A percentile compares a stretch with the other conserved stretches of the same genome.
Evolutionary conservation across 768 basidiomycete genomes (phyloP).

Genomic region (Leccinum ochraceum): DNA sequence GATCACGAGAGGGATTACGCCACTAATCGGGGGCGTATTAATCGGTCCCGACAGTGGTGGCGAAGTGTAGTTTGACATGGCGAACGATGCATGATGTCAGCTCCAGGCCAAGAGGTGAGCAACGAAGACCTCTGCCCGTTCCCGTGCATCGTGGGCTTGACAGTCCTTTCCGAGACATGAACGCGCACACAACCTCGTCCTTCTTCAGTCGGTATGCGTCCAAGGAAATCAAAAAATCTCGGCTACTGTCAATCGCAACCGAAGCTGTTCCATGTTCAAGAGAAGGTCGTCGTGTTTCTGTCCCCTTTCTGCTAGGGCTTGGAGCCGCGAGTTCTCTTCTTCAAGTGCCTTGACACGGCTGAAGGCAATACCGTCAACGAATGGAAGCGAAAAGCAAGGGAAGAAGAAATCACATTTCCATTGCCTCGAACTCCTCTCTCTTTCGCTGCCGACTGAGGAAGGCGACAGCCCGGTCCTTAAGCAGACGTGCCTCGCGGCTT

Average conservation of each 20-base stretch:
- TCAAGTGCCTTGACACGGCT: constrained; percentile 85
- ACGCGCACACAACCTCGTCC: constrained; percentile 76
- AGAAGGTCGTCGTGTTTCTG: constrained; percentile 42
- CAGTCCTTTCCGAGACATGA: constrained; percentile 52
- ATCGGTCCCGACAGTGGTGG: constrained; percentile 40
- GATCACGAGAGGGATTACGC: constrained; percentile 43
- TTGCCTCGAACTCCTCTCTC: constrained; percentile 87
- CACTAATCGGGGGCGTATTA: constrained; percentile 36
- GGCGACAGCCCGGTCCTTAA: constrained; percentile 91
- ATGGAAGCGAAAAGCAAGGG: constrained; percentile 7
- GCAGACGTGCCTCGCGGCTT: constrained; percentile 21
- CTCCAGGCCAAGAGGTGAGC: constrained; percentile 29
- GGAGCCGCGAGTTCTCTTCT: constrained; percentile 77
- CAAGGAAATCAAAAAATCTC: constrained; percentile 71
- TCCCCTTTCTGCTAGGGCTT: constrained; percentile 54
- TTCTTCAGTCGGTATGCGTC: constrained; percentile 62
- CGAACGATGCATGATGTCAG: constrained; percentile 18
- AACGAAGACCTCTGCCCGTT: constrained; percentile 20
- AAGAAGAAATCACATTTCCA: constrained; percentile 75
- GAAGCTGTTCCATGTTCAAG: constrained; percentile 67
- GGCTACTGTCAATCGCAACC: constrained; percentile 61
- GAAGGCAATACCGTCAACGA: constrained; percentile 23
- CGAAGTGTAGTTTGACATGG: constrained; percentile 17
- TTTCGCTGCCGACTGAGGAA: constrained; percentile 91
- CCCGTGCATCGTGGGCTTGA: constrained; percentile 10